Percentiles rank a stretch among this genome's conserved stretches.
Evolutionary conservation across 106 monocot species (phyloP).

Genomic region (Allium cepa): DNA sequence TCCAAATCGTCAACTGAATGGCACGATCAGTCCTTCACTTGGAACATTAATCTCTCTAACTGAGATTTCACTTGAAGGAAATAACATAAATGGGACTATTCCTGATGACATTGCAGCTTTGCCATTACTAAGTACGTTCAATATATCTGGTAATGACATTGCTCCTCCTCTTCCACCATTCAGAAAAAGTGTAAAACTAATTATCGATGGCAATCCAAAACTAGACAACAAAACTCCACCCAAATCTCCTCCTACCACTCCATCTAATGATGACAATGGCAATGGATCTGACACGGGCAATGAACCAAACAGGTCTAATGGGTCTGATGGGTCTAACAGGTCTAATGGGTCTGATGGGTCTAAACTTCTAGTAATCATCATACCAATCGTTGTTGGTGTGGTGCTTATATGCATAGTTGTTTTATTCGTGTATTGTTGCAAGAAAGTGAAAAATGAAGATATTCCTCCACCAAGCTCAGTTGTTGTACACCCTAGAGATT

Average conservation of each 20-base stretch:
- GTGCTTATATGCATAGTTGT: slow-evolving; percentile 9
- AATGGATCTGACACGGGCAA: slow-evolving; percentile 2
- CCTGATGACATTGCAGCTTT: slow-evolving; percentile 40
- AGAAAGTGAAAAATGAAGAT: slow-evolving; percentile 3
- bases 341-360: background rate
- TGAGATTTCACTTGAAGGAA: slow-evolving; percentile 39
- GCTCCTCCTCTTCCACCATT: slow-evolving; percentile 59
- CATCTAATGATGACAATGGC: slow-evolving; percentile 1
- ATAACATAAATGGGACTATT: slow-evolving; percentile 54
- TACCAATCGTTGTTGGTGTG: slow-evolving; percentile 14
- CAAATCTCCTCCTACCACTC: background rate
- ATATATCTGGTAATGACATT: slow-evolving; percentile 64
- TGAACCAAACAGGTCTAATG: slow-evolving; percentile 1
- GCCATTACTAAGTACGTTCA: slow-evolving; percentile 33
- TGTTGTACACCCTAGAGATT: slow-evolving; percentile 45
- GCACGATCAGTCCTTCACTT: slow-evolving; percentile 57
- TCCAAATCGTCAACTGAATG: slow-evolving; percentile 37
- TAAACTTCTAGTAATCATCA: slow-evolving; percentile 7
- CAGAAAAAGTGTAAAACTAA: slow-evolving; percentile 25
- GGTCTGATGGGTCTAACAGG: background rate
- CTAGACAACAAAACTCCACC: slow-evolving; percentile 3
- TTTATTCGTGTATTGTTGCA: slow-evolving; percentile 10
- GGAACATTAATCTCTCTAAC: slow-evolving; percentile 34
- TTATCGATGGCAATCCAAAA: slow-evolving; percentile 34
- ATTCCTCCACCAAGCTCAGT: slow-evolving; percentile 18